These are phyloP conservation scores for Neurospora sp. DNA, from an alignment of 2,329 filamentous ascomycete genomes.

Conservation along the genomic window DNA sequence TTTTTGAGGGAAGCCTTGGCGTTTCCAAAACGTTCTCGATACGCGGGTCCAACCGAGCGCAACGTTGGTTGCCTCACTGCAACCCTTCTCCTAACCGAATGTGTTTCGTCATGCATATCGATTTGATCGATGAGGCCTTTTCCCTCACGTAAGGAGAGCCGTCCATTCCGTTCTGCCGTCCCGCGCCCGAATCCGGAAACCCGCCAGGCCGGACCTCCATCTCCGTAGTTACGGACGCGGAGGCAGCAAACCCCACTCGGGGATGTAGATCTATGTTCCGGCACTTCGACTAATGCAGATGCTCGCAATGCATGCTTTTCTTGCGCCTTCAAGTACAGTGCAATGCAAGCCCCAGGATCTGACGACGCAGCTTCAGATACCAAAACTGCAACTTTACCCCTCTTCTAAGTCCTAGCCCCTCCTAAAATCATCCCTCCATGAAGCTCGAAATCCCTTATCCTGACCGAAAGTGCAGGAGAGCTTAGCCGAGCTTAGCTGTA, in stretches of 20 bases:
- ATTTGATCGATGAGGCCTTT: too few relatives aligned
- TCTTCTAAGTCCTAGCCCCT: neutral
- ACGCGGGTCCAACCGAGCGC: neutral
- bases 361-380: neutral
- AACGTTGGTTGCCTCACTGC: neutral
- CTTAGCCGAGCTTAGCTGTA: neutral
- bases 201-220: neutral
- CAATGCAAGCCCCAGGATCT: neutral
- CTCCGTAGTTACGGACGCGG: neutral
- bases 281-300: neutral
- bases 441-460: neutral
- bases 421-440: neutral
- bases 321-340: neutral
- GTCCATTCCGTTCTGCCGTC: too few relatives aligned
- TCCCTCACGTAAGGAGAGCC: too few relatives aligned
- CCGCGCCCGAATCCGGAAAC: neutral
- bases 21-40: neutral
- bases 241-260: neutral
- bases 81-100: neutral
- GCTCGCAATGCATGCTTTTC: neutral
- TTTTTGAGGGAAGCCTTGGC: neutral
- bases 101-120: neutral
- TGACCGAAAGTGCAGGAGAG: neutral
- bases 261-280: neutral
- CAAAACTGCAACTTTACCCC: neutral